Evolutionary conservation across 805 yeast species (phyloP), one percentile per base, ranked within the genome.

Genomic region (Hanseniaspora valbyensis): DNA sequence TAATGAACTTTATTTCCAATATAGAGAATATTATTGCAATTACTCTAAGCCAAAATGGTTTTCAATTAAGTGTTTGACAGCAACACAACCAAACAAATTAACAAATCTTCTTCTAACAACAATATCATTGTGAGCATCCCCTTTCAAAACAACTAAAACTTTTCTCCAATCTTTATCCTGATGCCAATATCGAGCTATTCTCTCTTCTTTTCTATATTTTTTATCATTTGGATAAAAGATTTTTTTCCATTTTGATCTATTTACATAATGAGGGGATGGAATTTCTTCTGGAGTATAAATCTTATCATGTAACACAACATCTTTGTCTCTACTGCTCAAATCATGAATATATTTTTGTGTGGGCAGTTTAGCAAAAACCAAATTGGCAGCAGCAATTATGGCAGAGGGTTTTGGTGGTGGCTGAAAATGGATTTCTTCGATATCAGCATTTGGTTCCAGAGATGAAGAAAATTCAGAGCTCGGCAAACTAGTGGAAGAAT

Each of bases 51-150:
- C 38, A 52, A 70, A 69, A 56, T 70, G 73, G 50, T 76, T 74
- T 14, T 75, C 69, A 0, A 83, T 84, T 56, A 89, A 59, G 63
- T 90, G 95, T 40, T 81, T 82, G n/a, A 90, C 72, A 0, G 87
- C 95, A 0, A 84, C 86, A 92, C 96, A 87, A 1, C 98, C 98
- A 66, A 82, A 89, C 0, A 96, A 92, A 66, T 90, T 90, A 5
- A 94, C 81, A 69, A 85, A 92, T 54, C 85, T 68, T 56, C 98
- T 72, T 55, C 98, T 70, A 1, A 90, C 97, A 25, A 86, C 73
- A 26, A 92, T 88, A 59, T 88, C 90, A 59, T 90, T 90, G 61
- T 90, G 98, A 0, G 98, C 96, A 63, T 90, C 98, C 0, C 96
- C 96, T 55, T 79, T 76, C 55, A 92, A 67, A 39, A 78, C 78